phyloP scores from a whole-genome alignment of 2,329 filamentous ascomycete species.

The Lachnellula cervina region DNA sequence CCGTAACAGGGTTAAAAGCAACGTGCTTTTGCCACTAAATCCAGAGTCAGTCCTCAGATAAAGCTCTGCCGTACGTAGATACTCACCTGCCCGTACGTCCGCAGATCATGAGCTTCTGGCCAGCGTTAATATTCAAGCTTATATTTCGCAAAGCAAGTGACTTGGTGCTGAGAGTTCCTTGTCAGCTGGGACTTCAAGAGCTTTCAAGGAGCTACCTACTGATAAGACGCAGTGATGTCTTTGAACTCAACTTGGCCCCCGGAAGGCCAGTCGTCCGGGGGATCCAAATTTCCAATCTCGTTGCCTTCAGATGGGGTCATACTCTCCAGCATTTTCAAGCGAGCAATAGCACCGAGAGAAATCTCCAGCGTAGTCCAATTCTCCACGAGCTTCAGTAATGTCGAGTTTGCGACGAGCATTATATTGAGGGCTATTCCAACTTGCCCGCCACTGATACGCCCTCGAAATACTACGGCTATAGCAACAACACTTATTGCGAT shows the following conservation, averaged over 20 bases:
- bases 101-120: conserved; percentile 47
- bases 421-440: conserved; percentile 25
- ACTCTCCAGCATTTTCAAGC: conserved; percentile 47
- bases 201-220: conserved; percentile 29
- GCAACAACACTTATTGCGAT: conserved; percentile 15
- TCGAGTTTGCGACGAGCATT: conserved; percentile 20
- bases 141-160: conserved; percentile 27
- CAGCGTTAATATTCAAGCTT: conserved; percentile 41
- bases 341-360: conserved; percentile 51
- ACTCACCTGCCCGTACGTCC: conserved; percentile 47
- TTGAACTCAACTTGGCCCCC: conserved; percentile 32
- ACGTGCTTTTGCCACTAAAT: conserved; percentile 36
- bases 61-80: background rate
- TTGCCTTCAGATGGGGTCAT: conserved; percentile 36
- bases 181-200: conserved; percentile 32
- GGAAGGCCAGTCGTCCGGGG: conserved; percentile 31
- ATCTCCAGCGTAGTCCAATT: conserved; percentile 56
- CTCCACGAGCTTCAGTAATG: conserved; percentile 27
- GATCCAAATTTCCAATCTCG: conserved; percentile 2
- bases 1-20: conserved; percentile 44
- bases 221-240: conserved; percentile 29
- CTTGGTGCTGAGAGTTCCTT: conserved; percentile 32
- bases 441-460: conserved; percentile 15
- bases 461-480: conserved; percentile 14
- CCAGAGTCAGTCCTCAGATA: background rate